phyloP scores from a whole-genome alignment of 495 filamentous ascomycete species.

The Corynascus novoguineensis region DNA sequence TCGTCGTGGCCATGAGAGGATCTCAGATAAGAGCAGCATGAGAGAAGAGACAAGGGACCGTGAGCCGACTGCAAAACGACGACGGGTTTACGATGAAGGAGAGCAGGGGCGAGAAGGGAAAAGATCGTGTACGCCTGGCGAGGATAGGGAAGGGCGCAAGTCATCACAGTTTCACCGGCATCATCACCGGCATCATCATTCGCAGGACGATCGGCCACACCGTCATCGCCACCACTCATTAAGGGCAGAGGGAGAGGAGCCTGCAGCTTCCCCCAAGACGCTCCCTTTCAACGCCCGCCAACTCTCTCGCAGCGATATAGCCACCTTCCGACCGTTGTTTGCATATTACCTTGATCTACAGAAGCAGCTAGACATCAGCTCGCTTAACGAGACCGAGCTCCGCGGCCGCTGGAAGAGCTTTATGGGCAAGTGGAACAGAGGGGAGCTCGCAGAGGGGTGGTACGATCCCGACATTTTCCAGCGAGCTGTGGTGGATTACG shows the following conservation, averaged over 20 bases:
- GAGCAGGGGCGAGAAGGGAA: neutral
- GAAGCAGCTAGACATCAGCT: slow-evolving; percentile 62
- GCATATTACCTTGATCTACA: slow-evolving; percentile 86
- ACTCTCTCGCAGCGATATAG: slow-evolving; percentile 61
- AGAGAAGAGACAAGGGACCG: neutral
- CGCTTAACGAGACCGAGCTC: slow-evolving; percentile 61
- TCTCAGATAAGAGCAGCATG: neutral
- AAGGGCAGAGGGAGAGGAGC: neutral
- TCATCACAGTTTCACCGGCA: neutral
- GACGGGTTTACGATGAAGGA: neutral
- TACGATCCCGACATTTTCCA: slow-evolving; percentile 68
- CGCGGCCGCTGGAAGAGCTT: slow-evolving; percentile 94
- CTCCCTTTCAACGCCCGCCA: slow-evolving; percentile 64
- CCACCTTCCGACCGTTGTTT: slow-evolving; percentile 63
- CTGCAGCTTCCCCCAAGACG: slow-evolving; percentile 1
- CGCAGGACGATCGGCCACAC: slow-evolving; percentile 17
- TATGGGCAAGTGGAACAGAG: slow-evolving; percentile 85
- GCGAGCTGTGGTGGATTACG: slow-evolving; percentile 15
- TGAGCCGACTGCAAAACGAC: neutral
- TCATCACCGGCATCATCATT: slow-evolving; percentile 12
- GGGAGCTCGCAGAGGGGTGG: slow-evolving; percentile 89
- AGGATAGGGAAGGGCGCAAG: neutral
- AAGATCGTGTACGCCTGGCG: neutral
- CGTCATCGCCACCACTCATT: slow-evolving; percentile 17
- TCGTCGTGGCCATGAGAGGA: neutral